phyloP scores from a whole-genome alignment of 352 stramenopile species.

The Globisporangium takayamanum region DNA sequence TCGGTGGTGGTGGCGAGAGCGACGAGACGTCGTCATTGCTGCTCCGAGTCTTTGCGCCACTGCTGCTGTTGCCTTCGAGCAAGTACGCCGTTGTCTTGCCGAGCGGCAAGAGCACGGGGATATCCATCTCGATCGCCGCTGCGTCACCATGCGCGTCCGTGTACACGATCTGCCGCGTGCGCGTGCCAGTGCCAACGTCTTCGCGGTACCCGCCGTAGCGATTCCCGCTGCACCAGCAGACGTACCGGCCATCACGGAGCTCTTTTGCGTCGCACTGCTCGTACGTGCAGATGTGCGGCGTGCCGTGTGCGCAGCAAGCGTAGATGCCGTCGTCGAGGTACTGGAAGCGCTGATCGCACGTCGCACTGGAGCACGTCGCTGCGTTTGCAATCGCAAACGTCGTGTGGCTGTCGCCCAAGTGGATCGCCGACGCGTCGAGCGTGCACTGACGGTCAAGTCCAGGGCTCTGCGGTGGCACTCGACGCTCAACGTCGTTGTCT shows the following conservation, averaged over 20 bases:
- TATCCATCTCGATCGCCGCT: constrained; percentile 63
- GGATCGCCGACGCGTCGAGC: constrained; percentile 46
- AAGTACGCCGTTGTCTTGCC: constrained; percentile 57
- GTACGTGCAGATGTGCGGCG: constrained; percentile 68
- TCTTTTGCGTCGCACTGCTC: constrained; percentile 63
- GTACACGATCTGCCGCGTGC: constrained; percentile 53
- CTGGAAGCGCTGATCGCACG: constrained; percentile 42
- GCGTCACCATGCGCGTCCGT: constrained; percentile 44
- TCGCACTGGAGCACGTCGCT: constrained; percentile 27
- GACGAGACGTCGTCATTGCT: constrained; percentile 32
- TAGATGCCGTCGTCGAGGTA: constrained; percentile 74
- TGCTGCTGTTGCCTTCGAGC: constrained; percentile 27
- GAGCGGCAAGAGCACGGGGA: constrained; percentile 57
- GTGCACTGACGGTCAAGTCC: neutral
- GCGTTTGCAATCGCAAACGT: constrained; percentile 45
- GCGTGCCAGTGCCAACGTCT: constrained; percentile 52
- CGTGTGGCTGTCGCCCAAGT: constrained; percentile 49
- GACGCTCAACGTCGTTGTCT: neutral
- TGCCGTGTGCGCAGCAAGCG: constrained; percentile 56
- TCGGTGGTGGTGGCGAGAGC: constrained; percentile 51
- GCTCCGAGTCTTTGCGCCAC: constrained; percentile 3
- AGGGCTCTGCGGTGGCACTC: neutral
- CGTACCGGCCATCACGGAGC: constrained; percentile 41
- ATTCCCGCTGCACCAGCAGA: constrained; percentile 62
- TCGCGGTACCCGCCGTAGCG: constrained; percentile 61